Percentiles rank a stretch among this genome's conserved stretches.
These are phyloP conservation scores for Peniophora sp. DNA, from an alignment of 1,284 basidiomycete genomes.

Conservation along the genomic window DNA sequence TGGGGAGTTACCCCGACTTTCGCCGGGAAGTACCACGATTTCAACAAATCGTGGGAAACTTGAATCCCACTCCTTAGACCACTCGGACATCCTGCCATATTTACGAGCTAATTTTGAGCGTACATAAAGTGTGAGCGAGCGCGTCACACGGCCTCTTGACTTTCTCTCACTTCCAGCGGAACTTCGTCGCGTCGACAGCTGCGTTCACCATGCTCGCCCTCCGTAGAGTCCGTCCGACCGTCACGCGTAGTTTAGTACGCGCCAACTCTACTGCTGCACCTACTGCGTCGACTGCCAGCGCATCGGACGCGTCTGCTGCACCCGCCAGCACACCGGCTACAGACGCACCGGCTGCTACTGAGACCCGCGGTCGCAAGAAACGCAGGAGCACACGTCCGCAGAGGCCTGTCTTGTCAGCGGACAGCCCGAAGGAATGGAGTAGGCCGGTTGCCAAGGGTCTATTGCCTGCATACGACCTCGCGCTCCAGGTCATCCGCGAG, in stretches of 20 bases:
- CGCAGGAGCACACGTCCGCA: conserved; percentile 14
- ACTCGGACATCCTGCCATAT: conserved; percentile 19
- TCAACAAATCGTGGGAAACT: conserved; percentile 23
- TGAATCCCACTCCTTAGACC: conserved; percentile 29
- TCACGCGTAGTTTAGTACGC: conserved; percentile 15
- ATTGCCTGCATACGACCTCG: conserved; percentile 79
- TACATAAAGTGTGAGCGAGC: neutral
- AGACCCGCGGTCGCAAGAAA: conserved; percentile 4
- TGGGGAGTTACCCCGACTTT: conserved; percentile 19
- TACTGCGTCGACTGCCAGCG: neutral
- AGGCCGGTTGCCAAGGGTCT: conserved; percentile 59
- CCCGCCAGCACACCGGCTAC: conserved; percentile 3
- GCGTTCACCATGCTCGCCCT: conserved; percentile 18
- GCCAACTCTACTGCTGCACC: conserved; percentile 20
- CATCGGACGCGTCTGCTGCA: neutral
- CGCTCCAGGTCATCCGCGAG: conserved; percentile 54
- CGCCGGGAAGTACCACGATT: conserved; percentile 10
- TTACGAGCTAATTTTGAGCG: neutral
- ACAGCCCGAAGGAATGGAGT: conserved; percentile 53
- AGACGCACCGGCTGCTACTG: conserved; percentile 1
- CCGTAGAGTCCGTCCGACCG: conserved; percentile 16
- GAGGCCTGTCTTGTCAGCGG: conserved; percentile 41
- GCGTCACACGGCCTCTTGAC: neutral
- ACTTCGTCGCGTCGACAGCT: neutral
- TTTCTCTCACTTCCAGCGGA: neutral